Base-by-base conservation (phyloP, 2,329 filamentous ascomycete species). In the Mycogone perniciosa region DNA sequence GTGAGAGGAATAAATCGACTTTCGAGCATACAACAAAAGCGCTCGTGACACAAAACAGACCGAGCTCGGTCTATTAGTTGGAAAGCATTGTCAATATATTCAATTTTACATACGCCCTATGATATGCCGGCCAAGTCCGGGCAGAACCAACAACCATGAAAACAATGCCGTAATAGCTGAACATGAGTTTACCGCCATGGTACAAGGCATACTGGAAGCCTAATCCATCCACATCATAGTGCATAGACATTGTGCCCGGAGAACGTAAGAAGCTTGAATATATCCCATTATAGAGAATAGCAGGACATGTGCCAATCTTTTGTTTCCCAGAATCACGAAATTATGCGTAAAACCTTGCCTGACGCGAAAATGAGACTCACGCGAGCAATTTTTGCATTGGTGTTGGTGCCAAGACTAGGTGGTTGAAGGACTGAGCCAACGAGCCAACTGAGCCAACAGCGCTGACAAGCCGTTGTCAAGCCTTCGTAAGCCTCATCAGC, bases 31-130 rank as follows among this genome's bases (percentile, higher is more conserved):
- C 27, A 41, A 20, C 10, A 31, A 38, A 34, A 27, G 27, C 48
- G 48, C 48, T 46, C 48, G 48, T 45, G 48, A 30, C 48, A 42
- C 43, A n/a, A 7, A 8, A 38, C 31, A 37, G 37, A 46, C 48
- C 43, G 48, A 26, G 48, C 48, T 26, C 44, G 26, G 46, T 26
- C 20, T 2, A 20, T 20, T 20, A 20, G 20, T 20, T 20, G 20
- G 20, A 20, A 20, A 20, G 20, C 20, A 20, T 20, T 20, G 20
- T 20, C 20, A 20, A 20, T 20, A 20, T 20, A 20, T 2, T 20
- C 20, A 20, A 20, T 20, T 20, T 20, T 20, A 20, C 20, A 20
- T 20, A 3, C 20, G 20, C 20, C 20, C 20, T 20, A 20, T 20
- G 2, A 20, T 20, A 20, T 20, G 20, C 20, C 20, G 20, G 20